These are phyloP conservation scores for Phytophthora foliorum DNA, from an alignment of 352 stramenopile genomes.

Conservation along the genomic window DNA sequence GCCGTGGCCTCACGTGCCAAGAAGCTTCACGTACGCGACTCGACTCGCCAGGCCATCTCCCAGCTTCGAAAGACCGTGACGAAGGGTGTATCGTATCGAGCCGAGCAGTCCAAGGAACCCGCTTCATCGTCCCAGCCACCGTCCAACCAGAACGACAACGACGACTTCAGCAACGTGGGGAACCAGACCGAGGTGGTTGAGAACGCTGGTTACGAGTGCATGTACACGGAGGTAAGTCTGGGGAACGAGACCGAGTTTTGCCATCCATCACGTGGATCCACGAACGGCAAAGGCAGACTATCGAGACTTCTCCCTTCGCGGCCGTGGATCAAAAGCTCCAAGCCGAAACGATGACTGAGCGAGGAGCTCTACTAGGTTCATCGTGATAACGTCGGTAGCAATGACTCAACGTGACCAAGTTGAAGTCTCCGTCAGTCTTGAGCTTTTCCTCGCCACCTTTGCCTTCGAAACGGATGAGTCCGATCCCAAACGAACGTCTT, in stretches of 20 bases:
- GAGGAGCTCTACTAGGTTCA: conserved; percentile 22
- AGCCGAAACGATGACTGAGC: conserved; percentile 10
- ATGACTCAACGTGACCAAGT: conserved; percentile 15
- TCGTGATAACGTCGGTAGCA: conserved; percentile 3
- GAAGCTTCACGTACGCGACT: conserved; percentile 40
- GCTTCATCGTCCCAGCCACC: background rate
- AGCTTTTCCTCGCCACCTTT: no score
- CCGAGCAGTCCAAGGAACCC: conserved; percentile 1
- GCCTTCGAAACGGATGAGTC: background rate
- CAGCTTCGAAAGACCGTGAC: conserved; percentile 33
- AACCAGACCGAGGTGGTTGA: conserved; percentile 11
- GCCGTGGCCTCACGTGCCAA: conserved; percentile 19
- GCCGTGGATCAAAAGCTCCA: conserved; percentile 32
- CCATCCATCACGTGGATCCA: background rate
- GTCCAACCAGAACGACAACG: conserved; percentile 27
- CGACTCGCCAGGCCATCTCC: conserved; percentile 30
- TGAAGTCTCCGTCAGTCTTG: no score
- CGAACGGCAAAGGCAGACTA: conserved; percentile 1
- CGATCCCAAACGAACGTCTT: background rate
- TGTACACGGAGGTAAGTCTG: conserved; percentile 35
- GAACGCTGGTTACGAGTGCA: conserved; percentile 22
- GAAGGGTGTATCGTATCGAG: conserved; percentile 6
- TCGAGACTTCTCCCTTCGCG: conserved; percentile 26
- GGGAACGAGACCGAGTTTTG: conserved; percentile 7
- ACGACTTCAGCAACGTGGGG: background rate